Base-by-base conservation (phyloP, 768 basidiomycete genomes). In the Serendipita sp. region DNA sequence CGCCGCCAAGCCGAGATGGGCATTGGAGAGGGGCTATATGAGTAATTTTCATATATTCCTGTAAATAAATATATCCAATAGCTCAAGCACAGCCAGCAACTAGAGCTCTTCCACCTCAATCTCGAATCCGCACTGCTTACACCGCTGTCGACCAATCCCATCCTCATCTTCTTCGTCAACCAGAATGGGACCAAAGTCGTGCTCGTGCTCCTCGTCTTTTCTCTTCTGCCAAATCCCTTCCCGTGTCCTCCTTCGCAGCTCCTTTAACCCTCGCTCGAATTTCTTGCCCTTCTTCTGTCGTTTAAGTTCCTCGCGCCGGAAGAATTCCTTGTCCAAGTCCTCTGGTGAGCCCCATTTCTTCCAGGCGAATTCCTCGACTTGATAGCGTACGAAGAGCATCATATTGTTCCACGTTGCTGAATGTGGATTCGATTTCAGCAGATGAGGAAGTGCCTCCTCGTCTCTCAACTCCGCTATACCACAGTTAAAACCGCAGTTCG, bases 271-370 rank as follows among this genome's bases (percentile, higher is more conserved):
- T 69, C 94, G 85, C 71, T 96, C 94, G 69, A 98, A 98, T 72
- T 99, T 98, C 73, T 85, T 91, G 69, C 89, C 89, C 78, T 90
- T 89, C 74, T 91, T 89, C 71, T 86, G 86, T 71, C 86, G 88
- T 79, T 93, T 95, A 71, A 89, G 90, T 24, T 78, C 79, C 63
- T 81, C 81, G 63, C 94, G 81, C 38, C 80, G 79, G 69, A 89
- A 86, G 73, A 85, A 98, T 71, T 97, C 95, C 3, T 79, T 81
- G 70, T 98, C 95, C 56, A 99, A 74, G 8, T 84, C 91, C 73
- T 96, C 93, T 7, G 90, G 81, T 1, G 92, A 89, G 0, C 92
- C 94, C 96, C 96, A 99, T 75, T 99, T 99, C 72, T 89, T 86
- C 88, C 87, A 96, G 3, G 96, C 95, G 74, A 94, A 97, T 51